Base-by-base conservation (phyloP, 352 stramenopile species). In the Phytophthora pini region DNA sequence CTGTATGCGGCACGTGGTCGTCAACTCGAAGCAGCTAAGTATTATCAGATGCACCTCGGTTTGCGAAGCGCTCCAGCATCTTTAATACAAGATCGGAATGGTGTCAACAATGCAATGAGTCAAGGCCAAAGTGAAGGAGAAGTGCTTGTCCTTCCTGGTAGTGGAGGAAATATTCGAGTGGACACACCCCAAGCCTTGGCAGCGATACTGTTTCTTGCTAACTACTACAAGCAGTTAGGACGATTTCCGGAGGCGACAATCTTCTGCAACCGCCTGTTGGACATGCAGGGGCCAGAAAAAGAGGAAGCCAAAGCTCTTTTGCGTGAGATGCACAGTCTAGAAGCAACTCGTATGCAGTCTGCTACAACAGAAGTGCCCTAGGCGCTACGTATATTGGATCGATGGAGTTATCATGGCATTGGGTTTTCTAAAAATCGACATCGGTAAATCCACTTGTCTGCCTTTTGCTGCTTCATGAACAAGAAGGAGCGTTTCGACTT, bases 221-320 rank as follows among this genome's bases (percentile, higher is more conserved):
- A 92, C 53, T 95, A 91, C 64, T 94, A 84, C 65, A 94, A 93
- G 65, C 74, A 94, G 24, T 45, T 90, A n/a, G 74, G 77, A 1
- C 68, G 58, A 17, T 91, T 87, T 27, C 40, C 58, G 0, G 74
- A 85, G 41, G 85, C 87, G 5, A 78, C 67, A 15, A 72, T 90
- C 22, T 90, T 92, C 54, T 95, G 87, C 69, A 92, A 92, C 44
- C 77, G 84, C 11, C 65, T 95, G 17, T 31, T 93, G 20, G 87
- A 95, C 32, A 74, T 93, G 40, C 82, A 92, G 47, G 87, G 87
- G 2, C 86, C 84, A 1, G 85, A 94, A 46, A 90, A 91, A 59
- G 87, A 95, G 56, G 87, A 95, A 61, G 87, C 85, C 17, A 95
- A 93, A 64, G 80, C 84, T 17, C 61, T 94, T 38, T 60, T 95